Base-by-base conservation (phyloP, 441 rosid species). In the Eruca vesicaria region DNA sequence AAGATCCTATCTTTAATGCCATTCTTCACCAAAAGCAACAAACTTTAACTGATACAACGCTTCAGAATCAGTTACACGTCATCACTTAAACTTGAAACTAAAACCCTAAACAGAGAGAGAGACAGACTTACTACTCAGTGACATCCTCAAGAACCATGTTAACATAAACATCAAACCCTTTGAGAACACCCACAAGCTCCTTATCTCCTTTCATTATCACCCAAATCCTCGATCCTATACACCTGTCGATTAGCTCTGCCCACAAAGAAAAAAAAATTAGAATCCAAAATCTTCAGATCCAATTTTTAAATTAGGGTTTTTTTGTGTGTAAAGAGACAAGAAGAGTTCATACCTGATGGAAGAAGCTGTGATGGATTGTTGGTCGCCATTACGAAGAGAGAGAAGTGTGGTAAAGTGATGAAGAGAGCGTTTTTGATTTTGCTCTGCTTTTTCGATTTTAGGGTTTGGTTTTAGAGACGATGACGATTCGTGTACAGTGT, bases 121-220 rank as follows among this genome's bases (percentile, higher is more conserved):
- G 4, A 2, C 3, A 35, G 36, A 64, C 86, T 45, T 82, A 89
- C 94, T 86, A 89, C 72, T 89, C 91, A 16, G 91, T 86, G 83
- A 89, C 98, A 74, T 95, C 99, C 76, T 95, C 97, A 9, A 95
- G 99, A 63, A 95, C 98, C 99, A 95, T 93, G 78, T 90, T 95
- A 74, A 93, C 98, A 26, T 95, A 89, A 66, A 95, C 96, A 73
- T 95, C 98, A 35, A 94, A 91, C 6, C 98, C 99, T 73, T 84
- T 78, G 12, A 95, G 91, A 71, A 91, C 89, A 33, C 98, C 97
- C 0, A 93, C 98, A 14, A 95, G 98, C 86, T 95, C 99, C 83
- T 95, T 93, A 82, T 95, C 99, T 65, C 99, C 99, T 84, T 93
- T 93, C 99, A 95, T 91, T 53, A 95, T 91, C 60, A 95, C 97